Evolutionary conservation across 768 basidiomycete species (phyloP).

Genomic region (Russula sp.): DNA sequence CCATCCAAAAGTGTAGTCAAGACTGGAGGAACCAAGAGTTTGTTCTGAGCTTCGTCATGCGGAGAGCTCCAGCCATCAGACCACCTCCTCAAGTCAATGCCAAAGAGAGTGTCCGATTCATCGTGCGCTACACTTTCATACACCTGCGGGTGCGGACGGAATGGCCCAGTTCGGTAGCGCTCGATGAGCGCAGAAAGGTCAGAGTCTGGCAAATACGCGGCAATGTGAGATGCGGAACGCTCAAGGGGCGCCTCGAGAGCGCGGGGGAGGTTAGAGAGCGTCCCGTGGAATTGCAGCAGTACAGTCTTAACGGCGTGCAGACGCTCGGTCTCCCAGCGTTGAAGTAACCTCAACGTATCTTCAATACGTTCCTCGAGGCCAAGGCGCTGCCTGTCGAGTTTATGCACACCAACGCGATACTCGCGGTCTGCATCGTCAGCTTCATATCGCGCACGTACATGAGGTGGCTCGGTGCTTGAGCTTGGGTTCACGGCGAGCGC

Average conservation of each 20-base stretch:
- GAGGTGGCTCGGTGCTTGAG: conserved; percentile 55
- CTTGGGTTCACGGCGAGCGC: conserved; percentile 51
- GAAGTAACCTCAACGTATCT: conserved; percentile 72
- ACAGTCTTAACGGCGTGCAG: conserved; percentile 83
- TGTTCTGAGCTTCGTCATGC: conserved; percentile 52
- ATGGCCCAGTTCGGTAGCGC: conserved; percentile 89
- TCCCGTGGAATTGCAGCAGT: conserved; percentile 86
- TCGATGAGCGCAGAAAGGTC: conserved; percentile 87
- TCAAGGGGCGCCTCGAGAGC: conserved; percentile 62
- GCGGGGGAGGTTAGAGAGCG: conserved; percentile 67
- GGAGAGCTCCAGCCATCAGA: conserved; percentile 72
- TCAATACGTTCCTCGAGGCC: conserved; percentile 84
- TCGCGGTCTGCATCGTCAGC: conserved; percentile 77
- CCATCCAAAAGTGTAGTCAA: conserved; percentile 62
- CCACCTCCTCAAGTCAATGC: conserved; percentile 90
- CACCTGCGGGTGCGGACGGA: conserved; percentile 79
- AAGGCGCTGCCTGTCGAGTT: conserved; percentile 81
- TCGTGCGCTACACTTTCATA: conserved; percentile 85
- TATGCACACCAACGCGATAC: conserved; percentile 78
- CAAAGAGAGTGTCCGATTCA: conserved; percentile 84
- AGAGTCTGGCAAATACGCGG: conserved; percentile 83
- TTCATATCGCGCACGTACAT: conserved; percentile 69
- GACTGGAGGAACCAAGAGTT: conserved; percentile 69
- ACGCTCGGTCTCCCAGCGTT: conserved; percentile 83
- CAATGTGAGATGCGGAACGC: conserved; percentile 69